Percentiles rank a stretch among this genome's conserved stretches.
Conservation (phyloP, 2,329 filamentous ascomycete species). For the Ophiostoma populinum region DNA sequence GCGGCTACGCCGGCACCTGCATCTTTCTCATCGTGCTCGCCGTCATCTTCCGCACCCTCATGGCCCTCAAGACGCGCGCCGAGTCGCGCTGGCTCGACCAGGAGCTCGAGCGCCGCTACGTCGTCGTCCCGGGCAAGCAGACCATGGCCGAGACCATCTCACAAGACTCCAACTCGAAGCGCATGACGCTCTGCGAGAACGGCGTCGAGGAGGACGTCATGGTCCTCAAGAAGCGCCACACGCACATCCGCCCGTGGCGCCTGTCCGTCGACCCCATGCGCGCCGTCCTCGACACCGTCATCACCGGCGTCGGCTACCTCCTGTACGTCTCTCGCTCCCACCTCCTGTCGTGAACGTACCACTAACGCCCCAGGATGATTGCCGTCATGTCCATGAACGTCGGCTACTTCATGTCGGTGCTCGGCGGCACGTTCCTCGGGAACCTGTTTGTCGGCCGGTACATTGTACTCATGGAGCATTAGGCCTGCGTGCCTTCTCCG, state of each 20-base stretch:
- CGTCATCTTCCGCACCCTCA: conserved; percentile 48
- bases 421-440: conserved; percentile 68
- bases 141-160: conserved; percentile 41
- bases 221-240: conserved; percentile 44
- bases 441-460: conserved; percentile 67
- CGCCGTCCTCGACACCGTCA: conserved; percentile 50
- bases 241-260: conserved; percentile 52
- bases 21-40: conserved; percentile 75
- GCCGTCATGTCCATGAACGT: conserved; percentile 77
- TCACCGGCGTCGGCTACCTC: conserved; percentile 66
- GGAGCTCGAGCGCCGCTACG: conserved; percentile 59
- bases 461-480: conserved; percentile 32
- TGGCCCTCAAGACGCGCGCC: conserved; percentile 52
- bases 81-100: conserved; percentile 49
- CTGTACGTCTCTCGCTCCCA: conserved; percentile 45
- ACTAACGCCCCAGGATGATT: conserved; percentile 51
- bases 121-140: conserved; percentile 50
- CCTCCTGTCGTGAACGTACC: background rate
- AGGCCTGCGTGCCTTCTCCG: conserved; percentile 3
- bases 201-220: conserved; percentile 68
- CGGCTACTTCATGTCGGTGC: conserved; percentile 59
- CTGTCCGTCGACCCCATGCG: conserved; percentile 63
- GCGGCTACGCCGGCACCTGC: conserved; percentile 73
- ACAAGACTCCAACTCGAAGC: conserved; percentile 43
- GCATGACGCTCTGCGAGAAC: conserved; percentile 47